Base-by-base conservation (phyloP, 2,329 filamentous ascomycete genomes). In the Cucurbitaria berberidis region DNA sequence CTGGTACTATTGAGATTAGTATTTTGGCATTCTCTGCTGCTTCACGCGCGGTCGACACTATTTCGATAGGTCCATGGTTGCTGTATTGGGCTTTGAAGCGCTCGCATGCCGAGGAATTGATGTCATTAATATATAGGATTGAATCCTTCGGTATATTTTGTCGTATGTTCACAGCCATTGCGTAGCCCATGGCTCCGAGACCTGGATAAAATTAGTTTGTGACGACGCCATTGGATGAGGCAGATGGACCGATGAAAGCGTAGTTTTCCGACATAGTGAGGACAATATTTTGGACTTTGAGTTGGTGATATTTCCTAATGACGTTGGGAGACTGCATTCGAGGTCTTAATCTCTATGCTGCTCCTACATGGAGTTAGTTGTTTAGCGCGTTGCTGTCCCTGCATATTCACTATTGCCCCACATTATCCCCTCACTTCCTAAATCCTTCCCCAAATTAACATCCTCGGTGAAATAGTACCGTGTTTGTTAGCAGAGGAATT, bases 111-210 rank as follows among this genome's bases (percentile, higher is more conserved):
- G 61, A 47, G 0, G 34, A 5, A 42, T 72, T 69, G 52, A 72
- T 66, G 29, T 72, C 70, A 41, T 72, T 69, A 8, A 73, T 54
- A 41, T 63, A 72, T 11, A 73, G 45, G 1, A 51, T 68, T 2
- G 64, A 60, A 0, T 39, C 13, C 10, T 52, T 15, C 0, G 63
- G 46, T 16, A 68, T 65, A 19, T 72, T 70, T 8, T 57, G 54
- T 27, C 70, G 61, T 21, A 73, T 59, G 26, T 73, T 72, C 18
- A 56, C 49, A 11, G 68, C 69, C 70, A 73, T 72, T 6, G 63
- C 64, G 46, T 69, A 71, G 42, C 70, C 70, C 70, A 73, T 73
- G 6, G 68, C 69, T 44, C 70, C 70, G 24, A 73, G 67, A 18
- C 70, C 70, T 72, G 26, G 4, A 2, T 6, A 13, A 11, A 10